Percentiles rank a stretch among this genome's conserved stretches.
These are phyloP conservation scores for Dryas drummondii DNA, from an alignment of 306 rosid genomes.

Conservation along the genomic window DNA sequence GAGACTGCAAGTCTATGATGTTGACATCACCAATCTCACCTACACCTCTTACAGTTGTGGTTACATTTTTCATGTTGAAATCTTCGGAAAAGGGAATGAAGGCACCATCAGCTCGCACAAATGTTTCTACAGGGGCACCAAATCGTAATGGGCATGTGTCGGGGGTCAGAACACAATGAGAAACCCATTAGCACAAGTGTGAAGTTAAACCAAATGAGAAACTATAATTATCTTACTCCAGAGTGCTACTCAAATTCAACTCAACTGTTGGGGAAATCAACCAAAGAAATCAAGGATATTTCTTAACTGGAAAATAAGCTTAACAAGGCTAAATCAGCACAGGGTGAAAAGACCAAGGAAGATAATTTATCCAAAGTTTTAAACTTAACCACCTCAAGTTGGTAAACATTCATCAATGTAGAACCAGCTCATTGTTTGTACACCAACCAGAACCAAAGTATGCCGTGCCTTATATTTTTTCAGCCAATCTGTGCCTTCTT, in stretches of 20 bases:
- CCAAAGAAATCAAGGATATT: neutral
- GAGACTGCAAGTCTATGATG: conserved; percentile 86
- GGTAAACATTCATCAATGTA: too few relatives aligned
- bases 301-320: neutral
- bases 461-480: too few relatives aligned
- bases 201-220: conserved; percentile 25
- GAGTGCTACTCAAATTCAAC: conserved; percentile 5
- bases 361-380: neutral
- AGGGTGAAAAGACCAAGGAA: neutral
- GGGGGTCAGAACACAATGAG: conserved; percentile 23
- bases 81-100: conserved; percentile 93
- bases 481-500: too few relatives aligned
- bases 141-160: conserved; percentile 27
- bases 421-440: too few relatives aligned
- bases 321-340: neutral
- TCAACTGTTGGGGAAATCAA: neutral
- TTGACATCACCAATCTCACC: conserved; percentile 90
- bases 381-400: too few relatives aligned
- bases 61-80: conserved; percentile 65
- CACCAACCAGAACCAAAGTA: too few relatives aligned
- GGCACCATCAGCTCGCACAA: conserved; percentile 98
- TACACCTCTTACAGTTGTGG: conserved; percentile 73
- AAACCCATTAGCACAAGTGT: conserved; percentile 28
- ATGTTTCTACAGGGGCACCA: conserved; percentile 82
- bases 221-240: conserved; percentile 21